Evolutionary conservation across 768 basidiomycete species (phyloP).

Genomic region (Auricularia heimuer): DNA sequence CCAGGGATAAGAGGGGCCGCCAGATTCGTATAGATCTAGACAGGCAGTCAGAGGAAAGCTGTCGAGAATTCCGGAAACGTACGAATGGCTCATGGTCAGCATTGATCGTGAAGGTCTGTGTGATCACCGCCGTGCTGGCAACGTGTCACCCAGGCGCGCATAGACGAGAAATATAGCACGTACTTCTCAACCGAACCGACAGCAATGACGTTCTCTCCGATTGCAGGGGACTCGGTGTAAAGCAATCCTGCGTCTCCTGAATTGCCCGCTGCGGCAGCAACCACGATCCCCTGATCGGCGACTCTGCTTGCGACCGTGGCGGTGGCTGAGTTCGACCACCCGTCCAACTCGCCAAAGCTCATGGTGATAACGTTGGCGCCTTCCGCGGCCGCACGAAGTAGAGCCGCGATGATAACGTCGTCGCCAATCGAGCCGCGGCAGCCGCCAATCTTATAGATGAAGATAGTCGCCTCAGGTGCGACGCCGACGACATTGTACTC

Average conservation of each 20-base stretch:
- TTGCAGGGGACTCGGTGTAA: neutral
- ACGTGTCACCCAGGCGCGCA: neutral
- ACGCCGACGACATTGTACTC: slow-evolving; percentile 27
- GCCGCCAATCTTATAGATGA: slow-evolving; percentile 14
- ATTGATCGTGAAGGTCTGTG: neutral
- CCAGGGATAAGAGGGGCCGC: neutral
- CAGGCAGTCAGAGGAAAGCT: neutral
- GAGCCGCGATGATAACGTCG: slow-evolving; percentile 6
- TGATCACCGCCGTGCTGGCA: neutral
- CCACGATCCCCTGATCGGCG: slow-evolving; percentile 3
- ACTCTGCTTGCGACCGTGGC: slow-evolving; percentile 4
- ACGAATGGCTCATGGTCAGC: neutral
- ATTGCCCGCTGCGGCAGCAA: slow-evolving; percentile 3
- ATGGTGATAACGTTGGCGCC: slow-evolving; percentile 28
- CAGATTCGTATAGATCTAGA: neutral
- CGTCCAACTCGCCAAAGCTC: slow-evolving; percentile 22
- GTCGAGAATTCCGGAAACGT: neutral
- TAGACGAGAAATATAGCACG: neutral
- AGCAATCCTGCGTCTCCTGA: neutral
- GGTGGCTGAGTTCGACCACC: slow-evolving; percentile 2
- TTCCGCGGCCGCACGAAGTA: slow-evolving; percentile 13
- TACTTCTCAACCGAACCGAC: slow-evolving; percentile 10
- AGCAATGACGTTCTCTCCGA: slow-evolving; percentile 4
- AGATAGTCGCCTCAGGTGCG: slow-evolving; percentile 24
- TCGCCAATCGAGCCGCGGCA: slow-evolving; percentile 17